Percentiles rank a stretch among this genome's conserved stretches.
Conservation (phyloP, 306 rosid species). For the Cicer pinnatifidum region DNA sequence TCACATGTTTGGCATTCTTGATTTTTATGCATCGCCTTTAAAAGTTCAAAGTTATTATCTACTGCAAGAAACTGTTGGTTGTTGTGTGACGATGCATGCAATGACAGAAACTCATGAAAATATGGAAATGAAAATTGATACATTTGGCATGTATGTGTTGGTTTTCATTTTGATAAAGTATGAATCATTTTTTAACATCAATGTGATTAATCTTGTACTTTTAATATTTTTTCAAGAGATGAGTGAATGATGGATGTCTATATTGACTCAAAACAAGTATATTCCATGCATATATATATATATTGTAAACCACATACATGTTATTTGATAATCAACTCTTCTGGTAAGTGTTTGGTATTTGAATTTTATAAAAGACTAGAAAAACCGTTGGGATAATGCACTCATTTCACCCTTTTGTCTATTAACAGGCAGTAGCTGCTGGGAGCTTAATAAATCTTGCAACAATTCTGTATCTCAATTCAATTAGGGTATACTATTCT, state of each 20-base stretch:
- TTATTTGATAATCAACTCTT: background rate
- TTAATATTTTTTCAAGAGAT: conserved; percentile 8
- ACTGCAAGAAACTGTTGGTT: conserved; percentile 13
- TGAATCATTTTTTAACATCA: conserved; percentile 13
- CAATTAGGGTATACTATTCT: conserved; percentile 70
- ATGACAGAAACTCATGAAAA: conserved; percentile 21
- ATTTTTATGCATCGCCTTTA: conserved; percentile 19
- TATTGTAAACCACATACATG: conserved; percentile 6
- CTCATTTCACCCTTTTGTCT: conserved; percentile 42
- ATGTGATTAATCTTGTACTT: background rate
- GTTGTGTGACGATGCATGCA: conserved; percentile 12
- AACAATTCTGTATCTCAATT: conserved; percentile 76
- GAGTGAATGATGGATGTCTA: conserved; percentile 33
- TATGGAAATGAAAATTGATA: conserved; percentile 30
- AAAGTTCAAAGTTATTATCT: conserved; percentile 35
- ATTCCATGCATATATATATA: conserved; percentile 5
- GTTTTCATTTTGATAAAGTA: conserved; percentile 8
- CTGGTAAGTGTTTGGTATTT: conserved; percentile 16
- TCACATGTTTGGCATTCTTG: conserved; percentile 38
- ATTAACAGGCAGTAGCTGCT: conserved; percentile 84
- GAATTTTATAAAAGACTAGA: conserved; percentile 2
- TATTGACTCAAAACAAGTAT: conserved; percentile 20
- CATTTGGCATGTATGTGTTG: conserved; percentile 22
- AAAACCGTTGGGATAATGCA: conserved; percentile 37
- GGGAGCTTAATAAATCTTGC: conserved; percentile 98